Base-by-base conservation (phyloP, 2,329 filamentous ascomycete genomes). In the Xylaria hypoxylon region DNA sequence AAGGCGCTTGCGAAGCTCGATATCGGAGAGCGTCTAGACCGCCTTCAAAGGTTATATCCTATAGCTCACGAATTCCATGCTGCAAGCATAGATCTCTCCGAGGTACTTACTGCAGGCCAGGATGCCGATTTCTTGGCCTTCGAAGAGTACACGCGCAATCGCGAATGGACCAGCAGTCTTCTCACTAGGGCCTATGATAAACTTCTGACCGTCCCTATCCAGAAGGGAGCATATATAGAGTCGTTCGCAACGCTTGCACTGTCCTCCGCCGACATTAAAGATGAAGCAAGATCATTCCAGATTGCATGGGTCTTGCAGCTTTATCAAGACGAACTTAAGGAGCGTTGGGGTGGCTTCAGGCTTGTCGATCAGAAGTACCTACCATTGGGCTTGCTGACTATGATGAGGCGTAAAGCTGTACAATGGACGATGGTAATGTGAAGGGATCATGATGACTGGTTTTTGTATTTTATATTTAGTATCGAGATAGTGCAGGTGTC, bases 381-480 rank as follows among this genome's bases (percentile, higher is more conserved):
- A 50, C 79, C 80, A 1, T 68, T 79, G 5, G 79, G 79, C 0
- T 70, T 81, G 31, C 69, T 82, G 72, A 68, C 70, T 22, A 79
- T 81, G 77, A 79, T 81, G 72, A 77, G 77, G 64, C 76, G 73
- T 17, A 80, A 78, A 72, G 79, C 76, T 66, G 79, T 82, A 11
- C 77, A 72, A 47, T 81, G 80, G 79, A 79, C 78, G 62, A 80
- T 80, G 79, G 75, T 79, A 2, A 66, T 81, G 26, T 80, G 58
- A 74, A 22, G 5, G 11, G 5, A 38, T 38, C 3, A 38, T 38
- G 35, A 38, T 38, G 11, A 38, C 35, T 38, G 35, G 13, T 38
- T 38, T 10, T 38, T 10, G 11, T 33, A 10, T 5, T 31, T 31
- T 31, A 8, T 31, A 31, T 31, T 31, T 22, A 24, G n/a, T 7